Conservation (phyloP, 2,329 filamentous ascomycete species). For the Sclerotinia borealis region DNA sequence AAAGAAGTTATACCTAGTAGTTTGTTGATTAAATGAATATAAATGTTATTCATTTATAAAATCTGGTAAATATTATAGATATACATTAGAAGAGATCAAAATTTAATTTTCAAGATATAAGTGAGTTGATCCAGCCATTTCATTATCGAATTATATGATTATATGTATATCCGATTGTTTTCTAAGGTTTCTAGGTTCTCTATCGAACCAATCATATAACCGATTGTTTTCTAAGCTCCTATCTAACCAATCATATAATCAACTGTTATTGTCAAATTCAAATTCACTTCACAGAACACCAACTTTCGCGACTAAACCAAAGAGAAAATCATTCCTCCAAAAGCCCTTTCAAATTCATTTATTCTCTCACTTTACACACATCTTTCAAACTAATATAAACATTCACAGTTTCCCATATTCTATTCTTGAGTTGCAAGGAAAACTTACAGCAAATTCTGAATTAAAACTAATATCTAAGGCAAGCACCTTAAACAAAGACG, state of each 20-base stretch:
- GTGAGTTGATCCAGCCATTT: too few relatives aligned
- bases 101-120: too few relatives aligned
- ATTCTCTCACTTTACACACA: neutral
- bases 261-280: too few relatives aligned
- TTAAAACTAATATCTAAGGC: neutral
- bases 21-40: too few relatives aligned
- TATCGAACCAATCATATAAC: neutral
- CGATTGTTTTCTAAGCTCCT: neutral
- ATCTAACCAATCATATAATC: neutral
- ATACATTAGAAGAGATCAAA: too few relatives aligned
- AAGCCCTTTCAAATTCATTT: neutral
- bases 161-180: neutral
- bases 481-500: constrained; percentile 8
- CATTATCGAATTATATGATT: neutral
- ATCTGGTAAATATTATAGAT: too few relatives aligned
- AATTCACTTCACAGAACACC: neutral
- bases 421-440: neutral
- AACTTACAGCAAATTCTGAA: neutral
- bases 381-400: neutral
- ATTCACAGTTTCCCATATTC: neutral
- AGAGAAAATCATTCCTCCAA: neutral
- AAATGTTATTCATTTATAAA: too few relatives aligned
- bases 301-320: constrained; percentile 5
- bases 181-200: too few relatives aligned
- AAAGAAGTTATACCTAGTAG: too few relatives aligned